Evolutionary conservation across 2,329 filamentous ascomycete species (phyloP), one percentile per base, ranked within the genome.

Genomic region (Claviceps sorghi): DNA sequence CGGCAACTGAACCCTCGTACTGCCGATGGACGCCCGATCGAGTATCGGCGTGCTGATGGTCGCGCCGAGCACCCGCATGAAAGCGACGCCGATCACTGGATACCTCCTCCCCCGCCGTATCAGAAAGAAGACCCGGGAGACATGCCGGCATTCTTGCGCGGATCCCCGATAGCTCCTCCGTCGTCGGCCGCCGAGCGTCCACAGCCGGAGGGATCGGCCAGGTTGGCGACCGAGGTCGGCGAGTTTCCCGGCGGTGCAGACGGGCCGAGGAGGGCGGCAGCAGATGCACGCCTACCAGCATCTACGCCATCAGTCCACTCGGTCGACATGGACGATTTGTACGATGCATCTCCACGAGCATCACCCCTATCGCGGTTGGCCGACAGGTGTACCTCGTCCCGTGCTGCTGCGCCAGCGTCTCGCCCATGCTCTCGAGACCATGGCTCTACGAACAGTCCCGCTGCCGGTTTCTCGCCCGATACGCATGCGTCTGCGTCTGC

Each of bases 81-180:
- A 66, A 91, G 86, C 57, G 87, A 93, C 63, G 86, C 87, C 4
- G 88, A 93, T 60, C 88, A 90, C 59, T 94, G 88, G 88, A 84
- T 89, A 4, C 86, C 87, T 5, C 88, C 88, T 5, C 88, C 88
- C 9, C 88, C 88, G 3, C 86, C 86, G 1, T 94, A 94, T 60
- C 79, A 82, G 42, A 78, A 79, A 52, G 81, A 85, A 0, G 77
- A 80, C 48, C 77, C 78, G 0, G 72, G 71, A 10, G 77, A 79
- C 58, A 56, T 78, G 52, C 78, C 78, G 1, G 73, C 69, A 2
- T 82, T 81, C 55, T 58, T 82, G 56, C 75, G 78, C 32, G 73
- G 77, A 50, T 67, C 71, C 36, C 61, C 69, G 34, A 65, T 74
- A 47, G 62, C 69, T 48, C 69, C 72, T 21, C 58, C 64, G n/a